Evolutionary conservation across 331 rosid species (phyloP), one percentile per base, ranked within the genome.

Genomic region (Erythrophleum ivorense): DNA sequence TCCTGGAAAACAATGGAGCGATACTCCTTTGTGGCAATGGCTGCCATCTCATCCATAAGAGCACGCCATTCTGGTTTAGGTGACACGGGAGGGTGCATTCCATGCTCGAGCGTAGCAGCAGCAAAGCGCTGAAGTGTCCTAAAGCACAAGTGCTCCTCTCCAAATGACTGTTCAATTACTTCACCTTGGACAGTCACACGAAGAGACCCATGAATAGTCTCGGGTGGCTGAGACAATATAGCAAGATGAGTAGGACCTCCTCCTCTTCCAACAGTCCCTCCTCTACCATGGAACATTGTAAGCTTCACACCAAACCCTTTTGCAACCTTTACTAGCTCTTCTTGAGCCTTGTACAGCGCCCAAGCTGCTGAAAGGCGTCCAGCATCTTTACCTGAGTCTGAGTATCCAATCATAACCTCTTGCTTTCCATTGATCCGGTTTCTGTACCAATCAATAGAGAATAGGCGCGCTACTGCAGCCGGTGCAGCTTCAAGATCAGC

Each of bases 181-280:
- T 96, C 99, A 52, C 99, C 99, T 80, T 96, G 99, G 84, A 96
- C 98, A n/a, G 99, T 96, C 78, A 96, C 98, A 13, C 99, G 97
- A 67, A 94, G 94, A 0, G 97, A 92, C 48, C 99, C 99, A 12
- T 96, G 93, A 81, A 96, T 89, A 16, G 99, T 96, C 38, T 94
- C 99, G 0, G 98, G 99, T n/a, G 99, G 99, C 90, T 96, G 99
- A 73, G 99, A 96, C 84, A 96, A 86, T 84, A 96, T 94, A 73
- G 99, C 99, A 71, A 96, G 97, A 76, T 96, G 99, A 58, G 98
- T 96, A 5, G 99, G 99, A 1, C 99, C 99, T 1, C 99, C 99
- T 87, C 99, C 99, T 85, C 99, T 88, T 54, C 99, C 99, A 77
- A 96, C 99, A n/a, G 99, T 96, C 78, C 99, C 99, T 77, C 99